These are phyloP conservation scores for Rhodotorula sp. DNA, from an alignment of 1,284 basidiomycete genomes.

Conservation along the genomic window DNA sequence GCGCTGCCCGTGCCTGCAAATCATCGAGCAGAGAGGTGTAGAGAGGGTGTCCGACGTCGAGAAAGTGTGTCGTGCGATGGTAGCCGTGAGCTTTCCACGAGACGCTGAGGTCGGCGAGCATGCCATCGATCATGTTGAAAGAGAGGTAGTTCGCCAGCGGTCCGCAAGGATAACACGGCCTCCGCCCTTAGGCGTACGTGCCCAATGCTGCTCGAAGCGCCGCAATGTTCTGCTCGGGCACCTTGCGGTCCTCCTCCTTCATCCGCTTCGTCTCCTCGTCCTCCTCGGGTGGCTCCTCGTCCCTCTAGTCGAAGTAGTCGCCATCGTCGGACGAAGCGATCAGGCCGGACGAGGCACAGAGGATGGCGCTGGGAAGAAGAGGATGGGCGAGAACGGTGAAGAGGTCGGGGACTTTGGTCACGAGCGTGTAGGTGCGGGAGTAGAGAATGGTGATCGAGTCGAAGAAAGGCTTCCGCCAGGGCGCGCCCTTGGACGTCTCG, in stretches of 20 bases:
- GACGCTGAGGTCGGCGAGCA: slow-evolving; percentile 1
- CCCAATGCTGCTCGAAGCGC: not conserved
- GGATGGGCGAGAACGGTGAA: slow-evolving; percentile 4
- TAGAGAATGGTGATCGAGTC: slow-evolving; percentile 1
- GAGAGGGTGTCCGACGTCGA: slow-evolving; percentile 6
- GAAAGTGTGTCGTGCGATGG: slow-evolving; percentile 11
- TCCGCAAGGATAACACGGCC: slow-evolving; percentile 6
- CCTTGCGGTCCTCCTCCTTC: no score
- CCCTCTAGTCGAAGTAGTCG: no score
- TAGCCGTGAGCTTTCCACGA: not conserved
- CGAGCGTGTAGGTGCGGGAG: not conserved
- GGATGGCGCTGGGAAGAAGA: not conserved
- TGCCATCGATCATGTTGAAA: not conserved
- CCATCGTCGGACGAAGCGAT: no score
- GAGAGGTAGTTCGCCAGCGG: not conserved
- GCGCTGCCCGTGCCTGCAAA: not conserved
- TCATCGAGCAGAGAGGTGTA: not conserved
- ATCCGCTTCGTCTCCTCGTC: no score
- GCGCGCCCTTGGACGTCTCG: not conserved
- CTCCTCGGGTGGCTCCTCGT: no score
- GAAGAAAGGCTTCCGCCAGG: slow-evolving; percentile 11
- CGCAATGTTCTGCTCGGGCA: not conserved
- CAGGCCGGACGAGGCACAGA: not conserved
- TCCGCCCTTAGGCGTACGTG: not conserved
- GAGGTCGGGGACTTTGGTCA: not conserved